phyloP scores from a whole-genome alignment of 495 filamentous ascomycete species.

The Cairneyella variabilis region DNA sequence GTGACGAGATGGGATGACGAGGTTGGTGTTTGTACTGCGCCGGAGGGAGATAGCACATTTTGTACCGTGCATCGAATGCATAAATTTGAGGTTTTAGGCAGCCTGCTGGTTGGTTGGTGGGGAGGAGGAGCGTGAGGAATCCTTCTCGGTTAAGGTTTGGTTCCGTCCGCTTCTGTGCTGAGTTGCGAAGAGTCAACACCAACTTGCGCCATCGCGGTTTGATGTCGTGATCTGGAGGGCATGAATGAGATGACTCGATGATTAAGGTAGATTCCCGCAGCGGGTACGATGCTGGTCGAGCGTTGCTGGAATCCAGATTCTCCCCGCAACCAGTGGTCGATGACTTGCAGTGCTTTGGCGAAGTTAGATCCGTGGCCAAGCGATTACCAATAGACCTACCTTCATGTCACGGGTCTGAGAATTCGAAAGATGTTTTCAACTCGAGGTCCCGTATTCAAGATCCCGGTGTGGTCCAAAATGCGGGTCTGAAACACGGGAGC shows the following conservation, averaged over 20 bases:
- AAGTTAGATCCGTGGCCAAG: constrained; percentile 9
- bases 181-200: too few species aligned
- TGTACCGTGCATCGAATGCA: constrained; percentile 16
- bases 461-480: too few species aligned
- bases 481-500: constrained; percentile 17
- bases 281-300: too few species aligned
- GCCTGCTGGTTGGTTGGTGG: not conserved
- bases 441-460: too few species aligned
- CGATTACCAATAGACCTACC: constrained; percentile 5
- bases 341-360: constrained; percentile 7
- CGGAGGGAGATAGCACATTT: constrained; percentile 11
- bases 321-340: constrained; percentile 7
- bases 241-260: too few species aligned
- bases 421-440: too few species aligned
- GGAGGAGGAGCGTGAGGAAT: not conserved
- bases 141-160: not conserved
- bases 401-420: constrained; percentile 2
- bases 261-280: too few species aligned
- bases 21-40: constrained; percentile 4
- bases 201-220: too few species aligned
- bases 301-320: too few species aligned
- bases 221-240: too few species aligned
- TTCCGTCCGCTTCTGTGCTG: too few species aligned
- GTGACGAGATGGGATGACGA: too few species aligned
- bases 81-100: not conserved